Conservation (phyloP, 176 grass and related monocot species). For the Oryza coarctata region DNA sequence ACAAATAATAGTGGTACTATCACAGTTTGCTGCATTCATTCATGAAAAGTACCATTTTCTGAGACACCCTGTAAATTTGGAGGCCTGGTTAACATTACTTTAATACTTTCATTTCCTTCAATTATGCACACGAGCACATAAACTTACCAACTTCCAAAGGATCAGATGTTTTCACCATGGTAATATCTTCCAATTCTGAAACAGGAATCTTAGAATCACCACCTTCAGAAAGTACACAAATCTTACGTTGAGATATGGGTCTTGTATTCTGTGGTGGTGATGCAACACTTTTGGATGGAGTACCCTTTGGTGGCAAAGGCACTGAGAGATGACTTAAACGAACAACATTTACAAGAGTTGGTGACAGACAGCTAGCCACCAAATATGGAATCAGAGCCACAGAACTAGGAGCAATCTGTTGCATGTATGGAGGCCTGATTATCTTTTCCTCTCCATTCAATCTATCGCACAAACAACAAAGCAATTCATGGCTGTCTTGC, state of each 20-base stretch:
- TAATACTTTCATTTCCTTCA: constrained; percentile 1
- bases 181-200: constrained; percentile 23
- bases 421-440: background rate
- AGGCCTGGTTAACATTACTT: constrained; percentile 2
- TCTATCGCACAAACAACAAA: constrained; percentile 40
- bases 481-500: constrained; percentile 74
- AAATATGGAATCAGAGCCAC: constrained; percentile 43
- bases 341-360: constrained; percentile 45
- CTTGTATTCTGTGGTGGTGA: constrained; percentile 24
- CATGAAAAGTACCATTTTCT: background rate
- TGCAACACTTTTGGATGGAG: constrained; percentile 28
- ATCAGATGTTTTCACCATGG: constrained; percentile 4
- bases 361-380: constrained; percentile 41
- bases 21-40: constrained; percentile 14
- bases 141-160: constrained; percentile 42
- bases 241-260: constrained; percentile 10
- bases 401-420: background rate
- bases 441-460: constrained; percentile 49
- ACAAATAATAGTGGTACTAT: background rate
- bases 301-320: constrained; percentile 50
- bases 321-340: constrained; percentile 50
- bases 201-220: background rate
- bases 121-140: constrained; percentile 25
- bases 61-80: background rate
- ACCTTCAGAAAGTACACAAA: constrained; percentile 3